phyloP scores from a whole-genome alignment of 2,329 filamentous ascomycete genomes.

The Xylaria sp. region DNA sequence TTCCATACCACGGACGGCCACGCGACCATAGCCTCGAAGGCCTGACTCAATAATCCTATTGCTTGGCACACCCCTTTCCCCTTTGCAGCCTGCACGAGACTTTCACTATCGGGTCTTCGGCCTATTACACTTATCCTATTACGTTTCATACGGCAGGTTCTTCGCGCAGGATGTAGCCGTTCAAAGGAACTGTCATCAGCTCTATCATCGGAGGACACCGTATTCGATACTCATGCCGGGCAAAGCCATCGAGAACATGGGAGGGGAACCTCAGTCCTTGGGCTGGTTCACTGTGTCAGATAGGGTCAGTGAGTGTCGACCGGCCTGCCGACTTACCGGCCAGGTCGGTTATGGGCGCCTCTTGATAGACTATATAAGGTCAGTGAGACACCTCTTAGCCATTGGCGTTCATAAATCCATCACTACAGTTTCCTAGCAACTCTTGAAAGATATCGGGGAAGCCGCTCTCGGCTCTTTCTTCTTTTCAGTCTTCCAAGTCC shows the following conservation, averaged over 20 bases:
- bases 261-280: not conserved
- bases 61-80: not conserved
- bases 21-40: slow-evolving; percentile 25
- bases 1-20: slow-evolving; percentile 22
- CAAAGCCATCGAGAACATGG: slow-evolving; percentile 17
- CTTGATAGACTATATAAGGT: slow-evolving; percentile 23
- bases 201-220: not conserved
- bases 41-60: slow-evolving; percentile 1
- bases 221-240: slow-evolving; percentile 11
- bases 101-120: slow-evolving; percentile 13
- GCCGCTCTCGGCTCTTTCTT: slow-evolving; percentile 1
- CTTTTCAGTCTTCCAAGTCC: not conserved
- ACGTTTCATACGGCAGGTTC: not conserved
- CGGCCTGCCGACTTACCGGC: not conserved
- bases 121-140: slow-evolving; percentile 6
- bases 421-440: not conserved
- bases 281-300: not conserved
- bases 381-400: slow-evolving; percentile 1
- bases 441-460: not conserved
- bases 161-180: slow-evolving; percentile 16
- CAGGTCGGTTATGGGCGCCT: not conserved
- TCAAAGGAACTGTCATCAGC: not conserved
- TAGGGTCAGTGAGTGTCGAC: not conserved
- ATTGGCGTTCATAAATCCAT: not conserved
- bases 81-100: slow-evolving; percentile 14